Evolutionary conservation across 108 stramenopile species (phyloP).

Genomic region (Discostella pseudostelligera): DNA sequence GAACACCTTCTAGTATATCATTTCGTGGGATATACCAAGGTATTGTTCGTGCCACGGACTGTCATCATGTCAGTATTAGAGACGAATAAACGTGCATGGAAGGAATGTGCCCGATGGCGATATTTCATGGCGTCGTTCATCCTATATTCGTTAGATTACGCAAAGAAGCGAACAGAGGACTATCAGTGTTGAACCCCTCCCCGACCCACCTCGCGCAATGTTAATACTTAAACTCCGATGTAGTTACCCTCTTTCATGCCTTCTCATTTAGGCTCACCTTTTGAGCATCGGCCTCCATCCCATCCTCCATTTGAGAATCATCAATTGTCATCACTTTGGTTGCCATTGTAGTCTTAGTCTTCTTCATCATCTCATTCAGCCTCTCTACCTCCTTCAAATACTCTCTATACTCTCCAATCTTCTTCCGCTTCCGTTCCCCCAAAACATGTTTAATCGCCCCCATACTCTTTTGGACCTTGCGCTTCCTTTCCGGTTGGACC

Average conservation of each 20-base stretch:
- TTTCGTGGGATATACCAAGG: slow-evolving; percentile 40
- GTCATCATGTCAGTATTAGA: slow-evolving; percentile 33
- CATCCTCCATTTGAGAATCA: slow-evolving; percentile 26
- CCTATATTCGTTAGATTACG: slow-evolving; percentile 20
- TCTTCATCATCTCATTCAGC: slow-evolving; percentile 26
- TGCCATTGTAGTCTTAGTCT: slow-evolving; percentile 4
- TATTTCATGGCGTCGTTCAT: slow-evolving; percentile 33
- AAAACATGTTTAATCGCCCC: slow-evolving; percentile 84
- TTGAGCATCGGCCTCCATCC: slow-evolving; percentile 39
- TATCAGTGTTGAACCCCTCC: not conserved
- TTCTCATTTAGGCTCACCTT: slow-evolving; percentile 15
- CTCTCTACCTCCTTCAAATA: slow-evolving; percentile 40
- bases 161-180: not conserved
- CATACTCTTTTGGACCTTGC: slow-evolving; percentile 86
- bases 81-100: slow-evolving; percentile 42
- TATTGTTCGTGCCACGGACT: slow-evolving; percentile 36
- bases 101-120: slow-evolving; percentile 50
- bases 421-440: slow-evolving; percentile 82
- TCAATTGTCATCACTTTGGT: not conserved
- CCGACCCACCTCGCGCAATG: not conserved
- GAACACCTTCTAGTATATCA: slow-evolving; percentile 32
- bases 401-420: slow-evolving; percentile 49
- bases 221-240: too few relatives aligned
- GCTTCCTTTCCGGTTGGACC: slow-evolving; percentile 70
- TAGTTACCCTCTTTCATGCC: not conserved